Conservation (phyloP, 805 yeast species). For the Yarrowia porcina region DNA sequence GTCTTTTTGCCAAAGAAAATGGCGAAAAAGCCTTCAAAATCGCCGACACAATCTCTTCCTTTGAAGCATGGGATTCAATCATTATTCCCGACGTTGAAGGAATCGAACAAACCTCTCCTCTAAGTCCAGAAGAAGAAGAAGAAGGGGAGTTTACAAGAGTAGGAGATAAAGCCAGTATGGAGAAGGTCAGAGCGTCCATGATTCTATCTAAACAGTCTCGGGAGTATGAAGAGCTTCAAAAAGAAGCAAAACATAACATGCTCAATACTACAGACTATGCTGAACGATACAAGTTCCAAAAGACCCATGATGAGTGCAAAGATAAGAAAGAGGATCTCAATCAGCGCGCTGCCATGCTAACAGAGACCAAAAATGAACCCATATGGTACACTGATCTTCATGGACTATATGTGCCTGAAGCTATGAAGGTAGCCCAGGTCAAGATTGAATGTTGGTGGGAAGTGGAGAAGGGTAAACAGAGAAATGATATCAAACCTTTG, state of each 20-base stretch:
- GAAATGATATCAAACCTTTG: neutral
- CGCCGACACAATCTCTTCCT: neutral
- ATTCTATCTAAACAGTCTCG: neutral
- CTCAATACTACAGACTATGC: neutral
- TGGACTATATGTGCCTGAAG: neutral
- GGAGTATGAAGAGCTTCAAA: neutral
- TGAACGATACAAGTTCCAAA: neutral
- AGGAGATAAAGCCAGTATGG: neutral
- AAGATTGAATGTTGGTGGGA: neutral
- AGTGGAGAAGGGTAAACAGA: neutral
- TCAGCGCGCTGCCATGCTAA: neutral
- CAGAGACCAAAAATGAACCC: neutral
- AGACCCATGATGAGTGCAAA: neutral
- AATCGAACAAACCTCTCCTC: neutral
- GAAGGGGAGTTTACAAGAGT: neutral
- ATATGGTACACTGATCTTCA: conserved; percentile 1
- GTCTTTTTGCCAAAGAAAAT: neutral
- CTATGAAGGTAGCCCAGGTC: neutral
- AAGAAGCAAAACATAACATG: neutral
- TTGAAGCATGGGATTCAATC: neutral
- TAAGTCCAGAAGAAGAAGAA: neutral
- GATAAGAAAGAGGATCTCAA: neutral
- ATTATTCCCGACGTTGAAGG: neutral
- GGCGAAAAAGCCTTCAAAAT: neutral
- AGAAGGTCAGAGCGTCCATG: neutral